Evolutionary conservation across 1,284 basidiomycete genomes (phyloP).

Genomic region (Ustilago tritici): DNA sequence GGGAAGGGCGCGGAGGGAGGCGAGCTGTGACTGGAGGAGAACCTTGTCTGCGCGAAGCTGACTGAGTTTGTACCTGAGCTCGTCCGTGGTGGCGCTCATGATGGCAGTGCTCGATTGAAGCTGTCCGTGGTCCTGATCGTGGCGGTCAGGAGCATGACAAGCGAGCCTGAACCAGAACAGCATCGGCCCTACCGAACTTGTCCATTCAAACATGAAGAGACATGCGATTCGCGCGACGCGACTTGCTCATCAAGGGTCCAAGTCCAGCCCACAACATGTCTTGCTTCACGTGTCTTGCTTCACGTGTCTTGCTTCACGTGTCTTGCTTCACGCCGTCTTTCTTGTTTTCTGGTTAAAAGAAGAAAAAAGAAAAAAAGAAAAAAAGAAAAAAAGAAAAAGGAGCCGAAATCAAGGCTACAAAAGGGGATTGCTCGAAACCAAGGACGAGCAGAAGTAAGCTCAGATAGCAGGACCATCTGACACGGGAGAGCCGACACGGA

Average conservation of each 20-base stretch:
- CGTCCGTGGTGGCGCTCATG: slow-evolving; percentile 24
- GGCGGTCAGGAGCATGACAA: too few relatives aligned
- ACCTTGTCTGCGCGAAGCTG: slow-evolving; percentile 44
- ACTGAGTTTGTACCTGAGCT: slow-evolving; percentile 24
- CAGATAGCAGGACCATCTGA: too few relatives aligned
- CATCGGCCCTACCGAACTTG: neutral
- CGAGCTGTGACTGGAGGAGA: slow-evolving; percentile 39
- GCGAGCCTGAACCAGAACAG: neutral
- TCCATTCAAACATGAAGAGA: neutral
- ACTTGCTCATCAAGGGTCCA: neutral
- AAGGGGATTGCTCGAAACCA: neutral
- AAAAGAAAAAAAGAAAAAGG: neutral
- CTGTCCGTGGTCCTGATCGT: neutral
- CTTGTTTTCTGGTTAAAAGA: too few relatives aligned
- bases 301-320: too few relatives aligned
- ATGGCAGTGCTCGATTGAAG: neutral
- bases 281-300: too few relatives aligned
- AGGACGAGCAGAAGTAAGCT: too few relatives aligned
- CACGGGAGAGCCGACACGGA: too few relatives aligned
- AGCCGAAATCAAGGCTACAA: neutral
- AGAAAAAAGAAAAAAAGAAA: too few relatives aligned
- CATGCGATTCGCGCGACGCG: slow-evolving; percentile 22
- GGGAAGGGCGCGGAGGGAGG: slow-evolving; percentile 30
- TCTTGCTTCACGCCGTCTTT: too few relatives aligned
- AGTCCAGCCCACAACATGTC: neutral